Conservation (phyloP, 768 basidiomycete species). For the Kondoa subrosea region DNA sequence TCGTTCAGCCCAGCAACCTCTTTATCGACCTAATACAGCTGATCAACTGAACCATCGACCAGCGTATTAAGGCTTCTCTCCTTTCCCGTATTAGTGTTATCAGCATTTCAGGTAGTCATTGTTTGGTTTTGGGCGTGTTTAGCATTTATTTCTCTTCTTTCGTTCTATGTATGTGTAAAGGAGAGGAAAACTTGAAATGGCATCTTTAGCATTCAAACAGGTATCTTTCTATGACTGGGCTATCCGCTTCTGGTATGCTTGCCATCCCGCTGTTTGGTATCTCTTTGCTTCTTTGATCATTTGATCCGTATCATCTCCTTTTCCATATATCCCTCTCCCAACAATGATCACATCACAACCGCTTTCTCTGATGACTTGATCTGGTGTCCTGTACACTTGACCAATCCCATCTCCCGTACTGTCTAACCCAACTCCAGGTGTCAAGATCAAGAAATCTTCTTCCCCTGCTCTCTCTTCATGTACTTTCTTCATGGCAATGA, state of each 20-base stretch:
- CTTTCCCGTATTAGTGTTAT: no score
- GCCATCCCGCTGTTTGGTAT: conserved; percentile 76
- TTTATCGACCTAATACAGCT: conserved; percentile 1
- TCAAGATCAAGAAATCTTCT: conserved; percentile 71
- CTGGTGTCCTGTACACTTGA: conserved; percentile 84
- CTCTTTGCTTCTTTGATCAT: conserved; percentile 50
- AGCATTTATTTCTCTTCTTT: no score
- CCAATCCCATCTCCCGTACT: conserved; percentile 67
- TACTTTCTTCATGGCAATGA: conserved; percentile 78
- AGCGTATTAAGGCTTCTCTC: no score
- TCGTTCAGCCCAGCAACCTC: background rate
- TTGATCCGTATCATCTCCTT: conserved; percentile 35
- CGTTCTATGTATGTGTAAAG: no score
- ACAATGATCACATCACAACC: conserved; percentile 97
- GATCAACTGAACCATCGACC: no score
- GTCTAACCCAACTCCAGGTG: conserved; percentile 81
- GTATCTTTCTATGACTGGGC: background rate
- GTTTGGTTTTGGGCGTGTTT: no score
- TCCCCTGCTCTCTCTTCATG: conserved; percentile 34
- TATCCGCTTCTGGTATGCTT: conserved; percentile 56
- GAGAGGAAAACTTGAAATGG: no score
- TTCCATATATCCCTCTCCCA: conserved; percentile 80
- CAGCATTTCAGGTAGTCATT: no score
- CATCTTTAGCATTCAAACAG: no score
- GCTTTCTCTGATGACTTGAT: conserved; percentile 56